Evolutionary conservation across 257 asterid species (phyloP), one percentile per base, ranked within the genome.

Genomic region (Avicennia marina): DNA sequence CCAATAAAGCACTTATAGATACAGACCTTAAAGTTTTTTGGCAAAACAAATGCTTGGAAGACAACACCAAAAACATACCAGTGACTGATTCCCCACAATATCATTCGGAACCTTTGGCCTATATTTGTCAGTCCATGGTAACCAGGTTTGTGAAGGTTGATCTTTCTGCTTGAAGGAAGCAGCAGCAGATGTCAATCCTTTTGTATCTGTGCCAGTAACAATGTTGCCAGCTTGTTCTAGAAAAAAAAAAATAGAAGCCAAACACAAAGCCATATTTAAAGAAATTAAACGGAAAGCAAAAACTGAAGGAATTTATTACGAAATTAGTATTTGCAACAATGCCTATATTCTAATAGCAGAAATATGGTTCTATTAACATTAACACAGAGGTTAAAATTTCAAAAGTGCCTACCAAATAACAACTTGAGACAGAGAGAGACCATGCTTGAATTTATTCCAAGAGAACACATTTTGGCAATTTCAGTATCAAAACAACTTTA

Each of bases 61-160:
- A 39, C 61, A 64, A 39, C 43, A 64, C 4, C 31, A 48, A 46
- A 60, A 55, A 68, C 86, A 53, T 82, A 93, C 99, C 85, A 93
- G 64, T 56, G 95, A 70, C 74, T 82, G 96, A 66, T 93, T 93
- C 64, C 99, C 99, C 50, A 93, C 78, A 13, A 93, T 82, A 67
- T 93, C 97, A 68, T 58, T 83, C 52, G 84, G 71, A 66, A 63
- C 76, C 75, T 82, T 84, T 49, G 99, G 99, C 72, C 79, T 76
- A 72, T 93, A 81, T 73, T 84, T 93, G 63, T 84, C 99, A 12
- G 90, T 78, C 99, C 99, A 93, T 32, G 91, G 83, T 80, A 89
- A 70, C 48, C 16, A 53, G 57, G 76, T 58, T 46, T 76, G 76
- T 54, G 67, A 68, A 24, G 63, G 58, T 60, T 55, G 79, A 58